These are phyloP conservation scores for Colletotrichum tropicale DNA, from an alignment of 2,329 filamentous ascomycete species.

Conservation along the genomic window DNA sequence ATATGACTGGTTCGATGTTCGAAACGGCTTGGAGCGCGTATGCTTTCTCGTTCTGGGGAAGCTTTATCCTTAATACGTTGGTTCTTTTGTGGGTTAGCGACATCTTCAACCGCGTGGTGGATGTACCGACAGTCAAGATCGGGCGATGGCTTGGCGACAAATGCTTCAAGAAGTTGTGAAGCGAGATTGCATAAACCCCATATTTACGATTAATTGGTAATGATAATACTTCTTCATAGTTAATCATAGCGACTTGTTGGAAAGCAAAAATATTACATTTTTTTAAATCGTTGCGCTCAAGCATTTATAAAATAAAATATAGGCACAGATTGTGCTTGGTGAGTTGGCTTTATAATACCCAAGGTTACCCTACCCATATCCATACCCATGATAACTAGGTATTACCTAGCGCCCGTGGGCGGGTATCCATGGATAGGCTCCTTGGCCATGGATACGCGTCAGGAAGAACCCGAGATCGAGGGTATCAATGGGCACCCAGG, in stretches of 20 bases:
- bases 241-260: background rate
- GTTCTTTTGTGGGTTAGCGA: conserved; percentile 1
- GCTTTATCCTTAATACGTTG: background rate
- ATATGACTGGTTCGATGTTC: background rate
- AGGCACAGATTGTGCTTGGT: too few species aligned
- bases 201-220: background rate
- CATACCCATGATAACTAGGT: too few species aligned
- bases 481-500: too few species aligned
- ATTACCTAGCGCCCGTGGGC: too few species aligned
- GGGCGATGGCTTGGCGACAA: background rate
- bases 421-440: too few species aligned
- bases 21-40: background rate
- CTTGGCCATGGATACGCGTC: too few species aligned
- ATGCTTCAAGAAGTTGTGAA: background rate
- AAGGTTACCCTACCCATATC: too few species aligned
- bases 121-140: background rate
- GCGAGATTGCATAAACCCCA: background rate
- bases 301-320: background rate
- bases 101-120: background rate
- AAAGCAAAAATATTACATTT: background rate
- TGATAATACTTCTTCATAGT: background rate
- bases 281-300: accelerated
- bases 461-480: too few species aligned
- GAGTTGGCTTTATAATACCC: too few species aligned
- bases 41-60: background rate